Evolutionary conservation across 2,329 filamentous ascomycete genomes (phyloP).

Genomic region (Alternaria consortialis): DNA sequence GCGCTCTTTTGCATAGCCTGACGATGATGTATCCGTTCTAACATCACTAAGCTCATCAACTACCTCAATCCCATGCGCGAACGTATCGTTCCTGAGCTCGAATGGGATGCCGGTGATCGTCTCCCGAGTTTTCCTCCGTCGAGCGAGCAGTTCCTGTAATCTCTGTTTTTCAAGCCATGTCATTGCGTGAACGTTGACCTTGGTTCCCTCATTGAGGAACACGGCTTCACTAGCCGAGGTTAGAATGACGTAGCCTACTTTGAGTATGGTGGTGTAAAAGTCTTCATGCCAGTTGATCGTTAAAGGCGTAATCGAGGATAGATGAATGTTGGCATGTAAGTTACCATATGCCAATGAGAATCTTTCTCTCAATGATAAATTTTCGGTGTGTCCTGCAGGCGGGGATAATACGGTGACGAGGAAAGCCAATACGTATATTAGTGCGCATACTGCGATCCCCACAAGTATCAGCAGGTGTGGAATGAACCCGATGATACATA

Average conservation of each 20-base stretch:
- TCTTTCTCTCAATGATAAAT: constrained; percentile 65
- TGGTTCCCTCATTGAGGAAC: constrained; percentile 88
- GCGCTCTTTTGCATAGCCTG: constrained; percentile 73
- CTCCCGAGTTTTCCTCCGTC: constrained; percentile 52
- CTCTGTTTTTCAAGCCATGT: constrained; percentile 95
- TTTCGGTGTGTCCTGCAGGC: constrained; percentile 59
- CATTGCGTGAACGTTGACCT: constrained; percentile 74
- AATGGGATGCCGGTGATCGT: constrained; percentile 50
- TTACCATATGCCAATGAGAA: constrained; percentile 80
- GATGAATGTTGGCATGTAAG: constrained; percentile 88
- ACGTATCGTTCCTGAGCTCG: constrained; percentile 54
- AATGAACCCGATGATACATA: constrained; percentile 93
- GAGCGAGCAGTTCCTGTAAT: constrained; percentile 74
- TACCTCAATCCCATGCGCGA: constrained; percentile 47
- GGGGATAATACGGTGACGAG: constrained; percentile 76
- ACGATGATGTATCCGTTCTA: constrained; percentile 36
- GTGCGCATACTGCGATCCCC: constrained; percentile 78
- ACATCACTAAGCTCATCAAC: constrained; percentile 50
- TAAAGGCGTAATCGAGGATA: constrained; percentile 71
- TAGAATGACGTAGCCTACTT: constrained; percentile 85
- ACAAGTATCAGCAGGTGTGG: constrained; percentile 87
- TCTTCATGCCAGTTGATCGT: constrained; percentile 88
- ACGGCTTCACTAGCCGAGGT: constrained; percentile 96
- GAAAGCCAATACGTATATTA: constrained; percentile 81
- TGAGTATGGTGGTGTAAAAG: constrained; percentile 89